phyloP scores from a whole-genome alignment of 1,139 yeast species.

The Debaryomycetaceae sp. region DNA sequence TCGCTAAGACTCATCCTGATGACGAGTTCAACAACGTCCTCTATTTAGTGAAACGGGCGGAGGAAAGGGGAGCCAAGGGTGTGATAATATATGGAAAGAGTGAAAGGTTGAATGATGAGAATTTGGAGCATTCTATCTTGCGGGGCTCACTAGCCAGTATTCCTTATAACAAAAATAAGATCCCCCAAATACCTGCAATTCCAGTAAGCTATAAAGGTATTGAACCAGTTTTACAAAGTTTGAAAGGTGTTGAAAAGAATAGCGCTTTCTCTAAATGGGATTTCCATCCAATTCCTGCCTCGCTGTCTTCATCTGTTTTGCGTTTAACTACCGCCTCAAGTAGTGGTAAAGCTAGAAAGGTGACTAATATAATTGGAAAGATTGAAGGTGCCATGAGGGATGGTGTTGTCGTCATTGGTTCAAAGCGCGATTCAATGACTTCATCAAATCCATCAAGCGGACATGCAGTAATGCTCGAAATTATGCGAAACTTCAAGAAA shows the following conservation, averaged over 20 bases:
- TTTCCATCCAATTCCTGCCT: slow-evolving; percentile 16
- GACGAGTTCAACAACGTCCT: slow-evolving; percentile 19
- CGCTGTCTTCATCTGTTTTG: slow-evolving; percentile 13
- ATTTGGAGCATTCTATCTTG: slow-evolving; percentile 15
- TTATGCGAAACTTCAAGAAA: slow-evolving; percentile 35
- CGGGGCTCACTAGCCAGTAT: slow-evolving; percentile 18
- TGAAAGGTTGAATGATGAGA: slow-evolving; percentile 4
- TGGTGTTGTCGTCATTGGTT: slow-evolving; percentile 42
- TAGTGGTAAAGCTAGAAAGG: slow-evolving; percentile 11
- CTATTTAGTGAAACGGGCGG: slow-evolving; percentile 22
- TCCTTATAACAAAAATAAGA: slow-evolving; percentile 2
- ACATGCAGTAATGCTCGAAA: slow-evolving; percentile 40
- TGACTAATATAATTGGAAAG: slow-evolving; percentile 34
- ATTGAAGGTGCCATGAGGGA: slow-evolving; percentile 40
- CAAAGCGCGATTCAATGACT: slow-evolving; percentile 39
- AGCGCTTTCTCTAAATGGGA: slow-evolving; percentile 24
- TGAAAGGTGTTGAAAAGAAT: slow-evolving; percentile 7
- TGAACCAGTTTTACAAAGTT: slow-evolving; percentile 30
- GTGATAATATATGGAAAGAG: slow-evolving; percentile 11
- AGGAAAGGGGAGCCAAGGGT: slow-evolving; percentile 26
- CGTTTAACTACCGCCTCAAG: slow-evolving; percentile 17
- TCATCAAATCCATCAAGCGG: slow-evolving; percentile 37
- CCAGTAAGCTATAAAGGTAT: slow-evolving; percentile 34
- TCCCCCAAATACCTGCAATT: slow-evolving; percentile 25
- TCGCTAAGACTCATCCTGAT: slow-evolving; percentile 18